phyloP scores from a whole-genome alignment of 1,284 basidiomycete genomes.

The Mycosarcoma mackinlayi region DNA sequence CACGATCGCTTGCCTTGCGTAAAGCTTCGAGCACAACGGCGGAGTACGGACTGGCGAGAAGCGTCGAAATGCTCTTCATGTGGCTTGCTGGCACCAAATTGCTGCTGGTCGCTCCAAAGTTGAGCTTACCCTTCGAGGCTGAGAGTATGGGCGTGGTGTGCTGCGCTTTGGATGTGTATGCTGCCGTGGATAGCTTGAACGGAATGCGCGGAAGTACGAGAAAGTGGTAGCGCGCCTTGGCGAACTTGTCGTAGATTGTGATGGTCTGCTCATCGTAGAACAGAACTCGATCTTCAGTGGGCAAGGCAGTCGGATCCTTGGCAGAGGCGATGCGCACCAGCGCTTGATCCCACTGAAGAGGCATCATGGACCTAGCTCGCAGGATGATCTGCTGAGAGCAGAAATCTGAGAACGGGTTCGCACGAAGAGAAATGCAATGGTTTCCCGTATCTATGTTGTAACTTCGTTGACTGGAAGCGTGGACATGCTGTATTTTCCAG shows the following conservation, averaged over 20 bases:
- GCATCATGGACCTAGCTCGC: conserved; percentile 7
- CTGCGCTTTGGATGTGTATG: background rate
- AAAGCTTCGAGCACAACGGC: conserved; percentile 44
- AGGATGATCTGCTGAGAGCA: too few species aligned
- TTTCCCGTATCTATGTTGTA: too few species aligned
- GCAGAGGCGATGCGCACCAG: conserved; percentile 39
- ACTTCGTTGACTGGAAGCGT: too few species aligned
- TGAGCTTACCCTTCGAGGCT: conserved; percentile 44
- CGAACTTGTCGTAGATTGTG: conserved; percentile 84
- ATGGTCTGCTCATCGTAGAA: conserved; percentile 75
- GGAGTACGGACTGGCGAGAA: conserved; percentile 56
- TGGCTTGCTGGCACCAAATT: conserved; percentile 46
- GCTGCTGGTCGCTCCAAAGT: conserved; percentile 31
- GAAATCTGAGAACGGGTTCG: too few species aligned
- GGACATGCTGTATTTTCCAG: too few species aligned
- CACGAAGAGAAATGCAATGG: too few species aligned
- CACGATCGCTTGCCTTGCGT: conserved; percentile 35
- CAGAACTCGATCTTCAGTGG: conserved; percentile 73
- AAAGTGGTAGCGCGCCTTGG: conserved; percentile 73
- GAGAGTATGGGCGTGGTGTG: conserved; percentile 14
- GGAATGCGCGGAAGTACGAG: conserved; percentile 52
- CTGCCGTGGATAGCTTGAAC: conserved; percentile 14
- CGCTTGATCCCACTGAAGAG: conserved; percentile 28
- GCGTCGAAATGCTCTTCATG: conserved; percentile 40
- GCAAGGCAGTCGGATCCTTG: conserved; percentile 18